Conservation (phyloP, 2,329 filamentous ascomycete species). For the Botrytis byssoidea region DNA sequence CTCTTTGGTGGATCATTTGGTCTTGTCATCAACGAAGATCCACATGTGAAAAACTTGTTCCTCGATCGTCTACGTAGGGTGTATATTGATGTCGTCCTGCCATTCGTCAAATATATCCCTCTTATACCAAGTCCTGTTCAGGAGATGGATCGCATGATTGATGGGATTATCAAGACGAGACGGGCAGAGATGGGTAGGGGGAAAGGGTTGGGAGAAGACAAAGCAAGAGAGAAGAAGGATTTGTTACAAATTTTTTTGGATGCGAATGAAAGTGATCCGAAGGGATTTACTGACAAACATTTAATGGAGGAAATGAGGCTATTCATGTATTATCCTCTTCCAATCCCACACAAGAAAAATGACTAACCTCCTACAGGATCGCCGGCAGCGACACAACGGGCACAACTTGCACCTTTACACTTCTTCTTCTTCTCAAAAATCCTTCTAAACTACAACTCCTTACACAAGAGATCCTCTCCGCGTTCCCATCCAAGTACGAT, state of each 20-base stretch:
- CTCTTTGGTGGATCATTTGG: not conserved
- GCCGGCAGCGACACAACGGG: conserved; percentile 8
- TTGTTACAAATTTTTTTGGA: not conserved
- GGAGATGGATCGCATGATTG: not conserved
- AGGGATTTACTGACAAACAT: not conserved
- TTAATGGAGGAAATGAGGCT: conserved; percentile 26
- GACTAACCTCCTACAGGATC: not conserved
- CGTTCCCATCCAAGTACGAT: conserved; percentile 24
- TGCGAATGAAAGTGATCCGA: not conserved
- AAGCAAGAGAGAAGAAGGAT: not conserved
- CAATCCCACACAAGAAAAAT: fast-evolving
- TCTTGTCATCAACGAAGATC: not conserved
- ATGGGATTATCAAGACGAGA: not conserved
- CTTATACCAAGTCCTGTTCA: not conserved
- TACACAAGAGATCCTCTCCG: conserved; percentile 39
- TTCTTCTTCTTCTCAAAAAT: conserved; percentile 15
- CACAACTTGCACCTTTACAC: not conserved
- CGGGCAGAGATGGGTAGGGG: not conserved
- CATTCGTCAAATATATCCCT: not conserved
- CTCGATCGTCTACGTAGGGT: not conserved
- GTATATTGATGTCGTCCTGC: not conserved
- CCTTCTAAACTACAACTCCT: not conserved
- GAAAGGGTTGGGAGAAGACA: not conserved
- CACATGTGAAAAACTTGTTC: not conserved
- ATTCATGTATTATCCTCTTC: conserved; percentile 23